These are phyloP conservation scores for Thinopyrum obtusiflorum DNA, from an alignment of 202 grass and related monocot species.

Conservation along the genomic window DNA sequence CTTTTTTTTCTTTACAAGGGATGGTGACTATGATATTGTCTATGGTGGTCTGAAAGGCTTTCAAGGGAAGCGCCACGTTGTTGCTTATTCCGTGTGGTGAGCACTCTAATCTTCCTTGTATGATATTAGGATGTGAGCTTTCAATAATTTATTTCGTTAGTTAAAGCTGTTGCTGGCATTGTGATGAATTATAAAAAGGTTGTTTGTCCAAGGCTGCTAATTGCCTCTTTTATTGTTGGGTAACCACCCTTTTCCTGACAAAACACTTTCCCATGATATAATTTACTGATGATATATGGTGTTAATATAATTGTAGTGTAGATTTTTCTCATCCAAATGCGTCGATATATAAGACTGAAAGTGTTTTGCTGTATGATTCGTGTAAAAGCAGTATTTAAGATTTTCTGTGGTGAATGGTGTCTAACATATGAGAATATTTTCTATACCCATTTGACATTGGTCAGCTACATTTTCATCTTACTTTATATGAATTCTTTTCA, in stretches of 20 bases:
- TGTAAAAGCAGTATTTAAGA: background rate
- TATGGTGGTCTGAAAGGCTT: slow-evolving; percentile 85
- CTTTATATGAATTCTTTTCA: slow-evolving; percentile 30
- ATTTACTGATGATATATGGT: background rate
- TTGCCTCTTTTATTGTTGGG: background rate
- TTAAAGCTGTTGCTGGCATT: background rate
- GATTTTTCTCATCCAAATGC: background rate
- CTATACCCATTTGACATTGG: background rate
- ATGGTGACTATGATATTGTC: slow-evolving; percentile 74
- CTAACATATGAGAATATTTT: background rate
- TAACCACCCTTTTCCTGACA: background rate
- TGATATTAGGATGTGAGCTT: background rate
- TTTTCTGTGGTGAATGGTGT: background rate
- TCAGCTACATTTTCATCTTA: too few species aligned
- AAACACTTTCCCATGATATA: too few species aligned
- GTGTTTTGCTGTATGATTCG: background rate
- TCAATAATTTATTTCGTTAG: background rate
- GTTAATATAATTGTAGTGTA: background rate
- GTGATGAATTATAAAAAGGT: background rate
- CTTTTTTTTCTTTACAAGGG: slow-evolving; percentile 39
- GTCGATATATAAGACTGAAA: background rate
- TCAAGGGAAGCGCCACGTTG: slow-evolving; percentile 72
- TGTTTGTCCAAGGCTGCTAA: background rate
- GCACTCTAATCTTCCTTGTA: slow-evolving; percentile 19
- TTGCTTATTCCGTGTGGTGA: slow-evolving; percentile 76